Evolutionary conservation across 2,329 filamentous ascomycete species (phyloP).

Genomic region (Colletotrichum sp.): DNA sequence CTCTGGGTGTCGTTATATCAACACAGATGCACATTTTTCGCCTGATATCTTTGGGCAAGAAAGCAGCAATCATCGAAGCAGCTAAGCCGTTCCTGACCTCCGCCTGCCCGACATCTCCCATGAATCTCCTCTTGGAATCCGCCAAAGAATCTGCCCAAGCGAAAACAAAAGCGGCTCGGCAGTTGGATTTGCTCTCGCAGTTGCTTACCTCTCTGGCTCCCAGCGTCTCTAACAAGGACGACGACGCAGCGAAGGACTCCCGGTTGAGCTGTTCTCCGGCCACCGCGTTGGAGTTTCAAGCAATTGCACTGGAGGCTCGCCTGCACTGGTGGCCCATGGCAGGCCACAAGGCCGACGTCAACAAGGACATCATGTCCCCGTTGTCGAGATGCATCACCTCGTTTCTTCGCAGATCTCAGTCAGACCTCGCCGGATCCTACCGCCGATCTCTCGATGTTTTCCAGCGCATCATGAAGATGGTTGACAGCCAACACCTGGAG

Average conservation of each 20-base stretch:
- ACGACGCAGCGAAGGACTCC: conserved; percentile 58
- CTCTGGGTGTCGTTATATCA: conserved; percentile 62
- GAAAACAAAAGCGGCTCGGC: conserved; percentile 64
- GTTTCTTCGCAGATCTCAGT: conserved; percentile 58
- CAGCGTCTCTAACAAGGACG: conserved; percentile 68
- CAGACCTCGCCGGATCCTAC: conserved; percentile 40
- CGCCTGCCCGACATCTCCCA: conserved; percentile 59
- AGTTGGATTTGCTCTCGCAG: conserved; percentile 71
- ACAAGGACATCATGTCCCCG: conserved; percentile 70
- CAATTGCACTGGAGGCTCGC: conserved; percentile 65
- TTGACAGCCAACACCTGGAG: conserved; percentile 38
- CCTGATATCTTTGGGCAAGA: conserved; percentile 65
- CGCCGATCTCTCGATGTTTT: conserved; percentile 41
- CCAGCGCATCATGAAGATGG: conserved; percentile 32
- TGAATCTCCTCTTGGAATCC: conserved; percentile 58
- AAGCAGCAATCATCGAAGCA: conserved; percentile 63
- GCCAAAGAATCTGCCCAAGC: conserved; percentile 48
- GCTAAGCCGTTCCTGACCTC: conserved; percentile 60
- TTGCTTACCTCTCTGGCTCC: conserved; percentile 70
- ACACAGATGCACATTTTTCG: conserved; percentile 71
- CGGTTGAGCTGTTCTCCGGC: conserved; percentile 62
- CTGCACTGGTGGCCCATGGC: conserved; percentile 71
- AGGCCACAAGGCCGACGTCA: conserved; percentile 62
- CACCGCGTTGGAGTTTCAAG: conserved; percentile 66
- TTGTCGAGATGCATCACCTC: conserved; percentile 68